Evolutionary conservation across 2,329 filamentous ascomycete genomes (phyloP).

Genomic region (Neonectria sp.): DNA sequence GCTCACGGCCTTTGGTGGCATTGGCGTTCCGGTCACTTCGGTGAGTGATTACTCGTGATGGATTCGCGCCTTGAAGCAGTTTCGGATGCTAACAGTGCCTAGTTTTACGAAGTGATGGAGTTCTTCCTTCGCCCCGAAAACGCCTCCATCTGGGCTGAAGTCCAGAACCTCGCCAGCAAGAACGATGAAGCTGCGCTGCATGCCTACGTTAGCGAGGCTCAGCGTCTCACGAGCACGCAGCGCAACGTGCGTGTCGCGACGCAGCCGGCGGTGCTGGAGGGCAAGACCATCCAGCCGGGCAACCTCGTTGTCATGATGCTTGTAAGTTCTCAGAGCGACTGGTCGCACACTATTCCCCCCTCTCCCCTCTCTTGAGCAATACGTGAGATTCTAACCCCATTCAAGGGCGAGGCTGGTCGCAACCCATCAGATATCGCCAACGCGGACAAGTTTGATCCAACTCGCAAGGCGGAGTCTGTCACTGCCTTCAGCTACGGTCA

Average conservation of each 20-base stretch:
- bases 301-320: conserved; percentile 58
- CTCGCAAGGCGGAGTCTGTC: conserved; percentile 57
- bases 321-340: conserved; percentile 48
- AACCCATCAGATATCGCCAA: conserved; percentile 56
- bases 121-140: conserved; percentile 60
- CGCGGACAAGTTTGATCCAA: conserved; percentile 58
- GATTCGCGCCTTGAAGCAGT: not conserved
- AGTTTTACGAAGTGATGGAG: conserved; percentile 62
- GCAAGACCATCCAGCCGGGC: conserved; percentile 56
- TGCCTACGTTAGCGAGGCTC: conserved; percentile 58
- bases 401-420: conserved; percentile 56
- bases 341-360: too few species aligned
- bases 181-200: conserved; percentile 53
- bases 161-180: conserved; percentile 56
- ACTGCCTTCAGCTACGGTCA: conserved; percentile 62
- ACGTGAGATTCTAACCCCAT: conserved; percentile 28
- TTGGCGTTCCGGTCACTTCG: conserved; percentile 56
- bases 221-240: conserved; percentile 58
- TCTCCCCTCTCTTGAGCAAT: rapidly evolving
- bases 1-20: conserved; percentile 58
- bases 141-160: conserved; percentile 58
- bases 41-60: conserved; percentile 45
- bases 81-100: not conserved
- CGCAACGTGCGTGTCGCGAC: conserved; percentile 56
- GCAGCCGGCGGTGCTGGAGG: conserved; percentile 54